Evolutionary conservation across 805 yeast genomes (phyloP), one percentile per base, ranked within the genome.

Genomic region (Saccharomycopsis babjevae): DNA sequence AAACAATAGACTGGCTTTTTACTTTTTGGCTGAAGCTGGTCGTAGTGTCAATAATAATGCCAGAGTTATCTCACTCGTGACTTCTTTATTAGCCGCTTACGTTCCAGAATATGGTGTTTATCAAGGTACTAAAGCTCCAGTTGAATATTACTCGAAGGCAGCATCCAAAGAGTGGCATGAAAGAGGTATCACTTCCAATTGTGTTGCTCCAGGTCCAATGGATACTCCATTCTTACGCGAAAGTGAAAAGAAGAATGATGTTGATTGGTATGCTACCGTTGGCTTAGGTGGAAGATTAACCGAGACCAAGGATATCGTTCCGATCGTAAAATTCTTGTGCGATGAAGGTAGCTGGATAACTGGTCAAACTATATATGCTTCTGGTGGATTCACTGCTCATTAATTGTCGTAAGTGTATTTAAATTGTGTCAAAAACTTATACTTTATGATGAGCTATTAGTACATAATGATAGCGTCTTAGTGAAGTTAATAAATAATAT

Each of bases 281-380:
- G 79, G 79, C 16, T 64, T 78, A 58, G 74, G 74, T 46, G 73
- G 76, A 55, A 76, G 85, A 72, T 75, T 85, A 63, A 84, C 89
- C 22, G 77, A 82, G 66, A 74, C 79, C 60, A 72, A 72, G 52
- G 89, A 85, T 67, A 84, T 85, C 68, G 86, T 81, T 60, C 89
- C 89, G 64, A 80, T 83, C 59, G 69, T 84, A 61, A 72, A 79
- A 64, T 83, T 84, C 70, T 74, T 84, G 69, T 85, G 77, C 40
- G 79, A 84, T 58, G 86, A 83, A 64, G 89, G 89, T 62, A 77
- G 76, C 67, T 85, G 89, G 88, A 79, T 84, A 69, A 83, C 83
- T 56, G 89, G 89, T 58, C 90, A 85, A 72, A 84, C 86, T 65
- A 73, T 84, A 59, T 84, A 76, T 65, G 84, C 85, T 57, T 77